These are phyloP conservation scores for Rhizophagus sp. DNA, from an alignment of 192 early-diverging fungal species.

Conservation along the genomic window DNA sequence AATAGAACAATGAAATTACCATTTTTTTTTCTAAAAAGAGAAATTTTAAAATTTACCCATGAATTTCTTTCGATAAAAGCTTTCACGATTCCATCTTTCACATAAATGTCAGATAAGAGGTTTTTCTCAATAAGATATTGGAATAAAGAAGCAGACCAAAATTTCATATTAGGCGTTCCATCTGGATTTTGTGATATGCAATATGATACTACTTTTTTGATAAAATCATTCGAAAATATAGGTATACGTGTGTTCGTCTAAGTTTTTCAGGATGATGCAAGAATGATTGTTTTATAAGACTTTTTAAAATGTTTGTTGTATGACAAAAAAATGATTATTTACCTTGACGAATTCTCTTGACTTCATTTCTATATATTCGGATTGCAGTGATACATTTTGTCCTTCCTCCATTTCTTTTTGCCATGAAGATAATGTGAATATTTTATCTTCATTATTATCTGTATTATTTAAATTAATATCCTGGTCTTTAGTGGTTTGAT, in stretches of 20 bases:
- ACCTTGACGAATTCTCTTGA: neutral
- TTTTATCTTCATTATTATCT: neutral
- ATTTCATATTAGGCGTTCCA: conserved; percentile 6
- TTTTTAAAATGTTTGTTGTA: neutral
- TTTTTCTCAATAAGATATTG: conserved; percentile 12
- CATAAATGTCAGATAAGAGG: neutral
- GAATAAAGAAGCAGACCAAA: neutral
- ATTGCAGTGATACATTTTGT: neutral
- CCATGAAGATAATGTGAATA: neutral
- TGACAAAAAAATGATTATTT: neutral
- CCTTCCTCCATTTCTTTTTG: neutral
- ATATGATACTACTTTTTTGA: conserved; percentile 1
- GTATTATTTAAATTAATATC: neutral
- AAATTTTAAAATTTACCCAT: neutral
- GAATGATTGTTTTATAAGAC: no score
- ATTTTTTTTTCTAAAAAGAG: no score
- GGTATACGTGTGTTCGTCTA: neutral
- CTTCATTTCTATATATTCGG: neutral
- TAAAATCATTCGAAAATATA: conserved; percentile 5
- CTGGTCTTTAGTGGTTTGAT: neutral
- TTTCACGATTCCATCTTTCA: conserved; percentile 5
- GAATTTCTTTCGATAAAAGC: conserved; percentile 11
- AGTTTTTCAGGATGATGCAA: neutral
- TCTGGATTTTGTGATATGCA: conserved; percentile 1
- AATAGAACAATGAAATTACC: neutral